Conservation (phyloP, 805 yeast species). For the Vanderwaltozyma verrucispora region DNA sequence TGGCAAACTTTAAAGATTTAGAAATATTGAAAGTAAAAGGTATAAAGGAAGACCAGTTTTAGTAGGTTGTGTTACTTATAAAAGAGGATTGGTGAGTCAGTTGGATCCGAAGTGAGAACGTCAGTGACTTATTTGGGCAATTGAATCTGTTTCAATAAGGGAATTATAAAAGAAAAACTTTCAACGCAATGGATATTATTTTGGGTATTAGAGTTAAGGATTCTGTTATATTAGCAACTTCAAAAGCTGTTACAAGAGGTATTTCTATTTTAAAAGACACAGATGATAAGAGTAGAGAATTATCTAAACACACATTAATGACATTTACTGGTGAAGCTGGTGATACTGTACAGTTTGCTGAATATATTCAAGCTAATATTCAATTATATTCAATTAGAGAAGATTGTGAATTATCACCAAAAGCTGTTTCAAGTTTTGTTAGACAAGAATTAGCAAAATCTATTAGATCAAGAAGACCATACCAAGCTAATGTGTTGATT, state of each 20-base stretch:
- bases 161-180: not conserved
- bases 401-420: constrained; percentile 68
- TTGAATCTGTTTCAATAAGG: not conserved
- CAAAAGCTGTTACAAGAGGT: constrained; percentile 88
- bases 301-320: constrained; percentile 68
- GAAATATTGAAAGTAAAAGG: not conserved
- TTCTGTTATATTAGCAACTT: constrained; percentile 82
- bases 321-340: constrained; percentile 96
- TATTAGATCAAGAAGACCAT: constrained; percentile 88
- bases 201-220: constrained; percentile 78
- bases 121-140: not conserved
- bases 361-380: constrained; percentile 84
- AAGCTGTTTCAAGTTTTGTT: constrained; percentile 79
- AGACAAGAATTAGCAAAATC: constrained; percentile 83
- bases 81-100: too few relatives aligned
- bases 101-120: too few relatives aligned
- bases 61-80: too few relatives aligned
- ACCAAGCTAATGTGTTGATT: constrained; percentile 81
- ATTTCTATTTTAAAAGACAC: constrained; percentile 66
- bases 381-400: constrained; percentile 84
- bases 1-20: not conserved
- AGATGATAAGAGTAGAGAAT: constrained; percentile 69
- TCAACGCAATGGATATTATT: constrained; percentile 68
- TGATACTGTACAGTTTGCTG: constrained; percentile 92
- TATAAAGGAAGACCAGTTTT: too few relatives aligned